phyloP scores from a whole-genome alignment of 2,329 filamentous ascomycete species.

The Lecanoromycetidae sp. region DNA sequence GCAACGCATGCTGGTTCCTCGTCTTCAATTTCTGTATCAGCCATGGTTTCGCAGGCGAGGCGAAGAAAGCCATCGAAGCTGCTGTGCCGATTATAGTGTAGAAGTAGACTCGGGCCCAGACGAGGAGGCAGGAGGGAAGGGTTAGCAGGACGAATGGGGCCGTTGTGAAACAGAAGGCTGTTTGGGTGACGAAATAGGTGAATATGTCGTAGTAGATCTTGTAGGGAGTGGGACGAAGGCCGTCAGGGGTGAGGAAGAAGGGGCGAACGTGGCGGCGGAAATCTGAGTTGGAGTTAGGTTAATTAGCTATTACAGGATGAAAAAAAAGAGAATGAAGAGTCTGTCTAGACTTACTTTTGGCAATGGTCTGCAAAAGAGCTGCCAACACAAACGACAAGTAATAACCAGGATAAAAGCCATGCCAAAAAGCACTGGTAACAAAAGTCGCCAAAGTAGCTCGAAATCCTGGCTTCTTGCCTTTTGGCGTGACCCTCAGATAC shows the following conservation, averaged over 20 bases:
- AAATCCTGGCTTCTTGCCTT: conserved; percentile 93
- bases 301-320: background rate
- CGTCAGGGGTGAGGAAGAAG: conserved; percentile 76
- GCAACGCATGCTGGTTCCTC: conserved; percentile 32
- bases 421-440: conserved; percentile 89
- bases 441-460: conserved; percentile 89
- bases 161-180: conserved; percentile 70
- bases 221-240: conserved; percentile 51
- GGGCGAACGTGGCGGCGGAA: conserved; percentile 80
- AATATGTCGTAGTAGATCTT: conserved; percentile 82
- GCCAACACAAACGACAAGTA: conserved; percentile 84
- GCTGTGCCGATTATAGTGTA: conserved; percentile 62
- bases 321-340: background rate
- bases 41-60: conserved; percentile 57
- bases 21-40: conserved; percentile 49
- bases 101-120: conserved; percentile 82
- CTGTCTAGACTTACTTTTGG: conserved; percentile 63
- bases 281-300: conserved; percentile 41
- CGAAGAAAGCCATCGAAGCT: conserved; percentile 60
- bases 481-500: conserved; percentile 87
- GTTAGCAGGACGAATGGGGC: conserved; percentile 75
- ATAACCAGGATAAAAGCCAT: conserved; percentile 95
- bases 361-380: conserved; percentile 80
- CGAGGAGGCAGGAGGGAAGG: conserved; percentile 55
- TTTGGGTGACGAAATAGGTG: conserved; percentile 64